Conservation (phyloP, 1,284 basidiomycete genomes). For the Kalmanozyma brasiliensis region DNA sequence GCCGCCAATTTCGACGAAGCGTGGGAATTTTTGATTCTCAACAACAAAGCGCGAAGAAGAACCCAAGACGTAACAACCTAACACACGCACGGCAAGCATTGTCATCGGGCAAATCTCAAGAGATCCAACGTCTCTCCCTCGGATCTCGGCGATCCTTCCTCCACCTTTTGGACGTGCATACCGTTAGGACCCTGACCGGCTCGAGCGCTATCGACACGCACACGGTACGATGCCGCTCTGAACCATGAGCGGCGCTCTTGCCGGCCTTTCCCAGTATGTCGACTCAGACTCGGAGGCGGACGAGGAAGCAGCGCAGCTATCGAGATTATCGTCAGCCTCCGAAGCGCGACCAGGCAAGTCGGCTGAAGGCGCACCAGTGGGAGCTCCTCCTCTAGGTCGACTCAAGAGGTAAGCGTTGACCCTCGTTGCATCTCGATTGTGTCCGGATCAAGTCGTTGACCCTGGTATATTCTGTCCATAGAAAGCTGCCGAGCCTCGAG, state of each 20-base stretch:
- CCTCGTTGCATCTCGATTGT: not conserved
- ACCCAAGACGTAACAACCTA: too few relatives aligned
- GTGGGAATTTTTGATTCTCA: constrained; percentile 32
- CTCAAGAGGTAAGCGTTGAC: constrained; percentile 16
- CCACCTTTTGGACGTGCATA: constrained; percentile 5
- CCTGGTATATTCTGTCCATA: too few relatives aligned
- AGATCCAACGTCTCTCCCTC: too few relatives aligned
- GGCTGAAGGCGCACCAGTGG: not conserved
- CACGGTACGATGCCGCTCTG: not conserved
- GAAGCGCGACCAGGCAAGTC: too few relatives aligned
- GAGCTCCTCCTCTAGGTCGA: not conserved
- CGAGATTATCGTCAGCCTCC: too few relatives aligned
- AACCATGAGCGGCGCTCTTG: constrained; percentile 23
- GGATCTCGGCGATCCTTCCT: constrained; percentile 4
- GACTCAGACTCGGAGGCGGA: constrained; percentile 27
- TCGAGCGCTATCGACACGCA: not conserved
- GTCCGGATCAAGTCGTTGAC: too few relatives aligned
- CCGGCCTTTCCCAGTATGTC: constrained; percentile 22
- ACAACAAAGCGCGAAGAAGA: too few relatives aligned
- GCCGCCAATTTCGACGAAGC: constrained; percentile 1
- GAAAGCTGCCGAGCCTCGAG: constrained; percentile 27
- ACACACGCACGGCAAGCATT: too few relatives aligned
- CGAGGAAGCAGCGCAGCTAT: not conserved
- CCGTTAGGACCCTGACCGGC: constrained; percentile 7
- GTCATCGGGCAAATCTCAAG: too few relatives aligned